phyloP scores from a whole-genome alignment of 2,329 filamentous ascomycete genomes.

The Fulvia fulva region DNA sequence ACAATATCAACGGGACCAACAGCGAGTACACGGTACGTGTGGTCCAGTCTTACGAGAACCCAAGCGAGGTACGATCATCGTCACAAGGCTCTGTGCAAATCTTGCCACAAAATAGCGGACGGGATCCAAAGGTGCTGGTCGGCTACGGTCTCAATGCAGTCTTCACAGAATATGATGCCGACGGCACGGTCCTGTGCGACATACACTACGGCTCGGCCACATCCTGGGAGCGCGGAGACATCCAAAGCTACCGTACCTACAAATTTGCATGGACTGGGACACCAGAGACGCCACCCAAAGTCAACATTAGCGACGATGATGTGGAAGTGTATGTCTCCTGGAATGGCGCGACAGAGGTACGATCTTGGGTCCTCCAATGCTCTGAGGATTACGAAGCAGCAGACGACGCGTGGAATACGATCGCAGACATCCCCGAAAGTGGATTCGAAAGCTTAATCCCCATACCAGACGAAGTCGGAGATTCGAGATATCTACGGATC shows the following conservation, averaged over 20 bases:
- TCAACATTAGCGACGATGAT: conserved; percentile 30
- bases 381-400: conserved; percentile 30
- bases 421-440: conserved; percentile 14
- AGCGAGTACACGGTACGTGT: conserved; percentile 30
- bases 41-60: conserved; percentile 28
- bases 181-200: conserved; percentile 51
- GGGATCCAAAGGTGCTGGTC: conserved; percentile 46
- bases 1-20: conserved; percentile 26
- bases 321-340: conserved; percentile 48
- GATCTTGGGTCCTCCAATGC: conserved; percentile 50
- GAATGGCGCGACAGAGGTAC: conserved; percentile 48
- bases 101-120: conserved; percentile 44
- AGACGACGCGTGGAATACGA: conserved; percentile 23
- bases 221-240: conserved; percentile 36
- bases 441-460: conserved; percentile 41
- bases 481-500: conserved; percentile 26
- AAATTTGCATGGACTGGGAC: conserved; percentile 48
- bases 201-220: conserved; percentile 40
- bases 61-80: conserved; percentile 38
- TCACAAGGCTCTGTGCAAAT: conserved; percentile 51
- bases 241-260: conserved; percentile 51
- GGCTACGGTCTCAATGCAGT: conserved; percentile 49
- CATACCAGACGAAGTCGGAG: conserved; percentile 16
- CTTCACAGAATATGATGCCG: conserved; percentile 39
- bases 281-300: conserved; percentile 31